Evolutionary conservation across 805 yeast genomes (phyloP), one percentile per base, ranked within the genome.

Genomic region (Hanseniaspora valbyensis): DNA sequence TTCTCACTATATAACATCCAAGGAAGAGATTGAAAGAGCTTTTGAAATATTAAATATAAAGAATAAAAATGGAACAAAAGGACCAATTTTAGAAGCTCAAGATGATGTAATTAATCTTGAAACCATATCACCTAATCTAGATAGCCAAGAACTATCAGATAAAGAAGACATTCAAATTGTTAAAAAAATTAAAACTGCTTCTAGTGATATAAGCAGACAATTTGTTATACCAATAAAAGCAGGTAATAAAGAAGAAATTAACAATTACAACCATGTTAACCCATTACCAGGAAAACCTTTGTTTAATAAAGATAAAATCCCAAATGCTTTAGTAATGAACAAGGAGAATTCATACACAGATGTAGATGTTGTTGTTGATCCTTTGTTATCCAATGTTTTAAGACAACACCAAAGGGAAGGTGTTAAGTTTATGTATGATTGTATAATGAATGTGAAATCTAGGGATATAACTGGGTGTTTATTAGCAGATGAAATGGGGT

Each of bases 401-500:
- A 70, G 97, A 25, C 81, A 83, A 0, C 97, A 92, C 66, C 98
- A 92, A 62, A 65, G 75, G 13, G 89, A 83, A 55, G 98, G 96
- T 2, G 84, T 90, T 0, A 62, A 66, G 49, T 92, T 92, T 59
- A 66, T 92, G 57, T 86, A 86, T 61, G 82, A 83, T 52, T 85
- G 95, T 57, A 74, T 89, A 1, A 76, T 83, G 81, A 95, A 95
- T 0, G 66, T 74, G 46, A 67, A 74, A 24, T 73, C 71, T 3
- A 65, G 65, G 19, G 53, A 55, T 42, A 56, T 65, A 16, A 57
- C 66, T 39, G 97, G 98, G 0, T 89, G 90, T 2, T 66, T 92
- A 4, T 64, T 92, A 39, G 98, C 98, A 0, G 98, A 92, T 64
- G 97, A 90, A 58, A 92, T 92, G 98, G 98, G 98, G 0, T 69